Evolutionary conservation across 495 filamentous ascomycete species (phyloP), one percentile per base, ranked within the genome.

Genomic region (Penicillium crystallinum): DNA sequence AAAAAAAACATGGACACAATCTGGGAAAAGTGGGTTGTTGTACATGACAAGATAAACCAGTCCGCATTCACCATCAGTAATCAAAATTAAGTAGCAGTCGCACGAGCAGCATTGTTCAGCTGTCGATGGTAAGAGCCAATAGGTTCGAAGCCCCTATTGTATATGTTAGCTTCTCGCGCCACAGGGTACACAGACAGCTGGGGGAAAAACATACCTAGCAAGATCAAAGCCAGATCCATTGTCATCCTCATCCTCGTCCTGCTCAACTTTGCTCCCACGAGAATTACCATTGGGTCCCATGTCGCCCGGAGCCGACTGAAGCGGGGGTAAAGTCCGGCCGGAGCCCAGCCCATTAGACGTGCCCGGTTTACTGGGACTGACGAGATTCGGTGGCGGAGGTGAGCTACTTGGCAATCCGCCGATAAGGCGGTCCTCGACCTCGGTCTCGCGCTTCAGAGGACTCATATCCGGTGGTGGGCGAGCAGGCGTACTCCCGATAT

Each of bases 401-500:
- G 84, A 85, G 54, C 84, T 89, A 63, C 85, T 90, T 56, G 81
- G 83, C 50, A 77, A 75, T n/a, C 81, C 75, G 4, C 71, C 72
- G 4, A 75, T 66, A 27, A 66, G 69, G 9, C 66, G 67, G 21
- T 74, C 71, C 18, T 61, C 69, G 55, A 78, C 53, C 37, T 76
- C 70, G 6, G 73, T 52, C 37, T 76, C 70, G 8, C 74, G 69
- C 63, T 79, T 81, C n/a, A 81, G 44, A 6, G 84, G 82, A 57
- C 79, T 87, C 67, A 81, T 73, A 36, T 87, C 82, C 9, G 76
- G 69, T 27, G 76, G 72, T 1, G 81, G 77, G 52, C 81, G 80
- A 2, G 87, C 82, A 33, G 91, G 91, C 1, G 91, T 96, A 68
- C 83, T 90, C 10, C 85, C 82, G 79, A 73, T 71, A 54, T 73